Evolutionary conservation across 176 grass and related monocot species (phyloP), one percentile per base, ranked within the genome.

Genomic region (Metroxylon sagu): DNA sequence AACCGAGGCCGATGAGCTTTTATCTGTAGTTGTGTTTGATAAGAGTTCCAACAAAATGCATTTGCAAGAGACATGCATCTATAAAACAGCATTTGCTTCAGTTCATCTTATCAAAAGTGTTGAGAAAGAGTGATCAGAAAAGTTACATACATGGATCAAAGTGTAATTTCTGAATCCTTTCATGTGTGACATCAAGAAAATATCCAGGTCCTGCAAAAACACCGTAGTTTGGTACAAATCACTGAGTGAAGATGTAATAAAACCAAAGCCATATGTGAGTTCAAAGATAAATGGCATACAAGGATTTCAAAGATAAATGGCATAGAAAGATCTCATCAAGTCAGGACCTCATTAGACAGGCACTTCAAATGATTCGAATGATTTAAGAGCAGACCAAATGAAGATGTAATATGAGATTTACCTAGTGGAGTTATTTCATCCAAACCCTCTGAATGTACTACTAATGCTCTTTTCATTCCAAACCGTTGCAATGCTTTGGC

Each of bases 341-440:
- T 59, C 39, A 12, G 54, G 25, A 5, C 62, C 31, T 14, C 54
- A 52, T 12, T 12, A 29, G 26, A 48, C 5, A 2, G 35, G 12
- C 16, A 14, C 59, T 57, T 68, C 54, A 14, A 59, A 59, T 29
- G 18, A 54, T 74, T 16, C 60, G 74, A 15, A 63, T 43, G 35
- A 70, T 54, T 60, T 26, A 18, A 66, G 53, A 65, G 53, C 23
- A 54, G 53, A 27, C 3, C 51, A 61, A 78, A 62, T 4, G 16
- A 52, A 35, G 31, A 18, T 62, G 68, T 64, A 5, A 29, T 10
- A 62, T 0, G 54, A 50, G 25, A 61, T 26, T 51, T 93, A 99
- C 94, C 94, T 71, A 99, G 88, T 54, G 94, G 88, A 65, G 85
- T 99, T 80, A 99, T 93, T 92, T 93, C 94, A 25, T 99, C 88